Base-by-base conservation (phyloP, 1,284 basidiomycete species). In the Ganoderma resinaceum region DNA sequence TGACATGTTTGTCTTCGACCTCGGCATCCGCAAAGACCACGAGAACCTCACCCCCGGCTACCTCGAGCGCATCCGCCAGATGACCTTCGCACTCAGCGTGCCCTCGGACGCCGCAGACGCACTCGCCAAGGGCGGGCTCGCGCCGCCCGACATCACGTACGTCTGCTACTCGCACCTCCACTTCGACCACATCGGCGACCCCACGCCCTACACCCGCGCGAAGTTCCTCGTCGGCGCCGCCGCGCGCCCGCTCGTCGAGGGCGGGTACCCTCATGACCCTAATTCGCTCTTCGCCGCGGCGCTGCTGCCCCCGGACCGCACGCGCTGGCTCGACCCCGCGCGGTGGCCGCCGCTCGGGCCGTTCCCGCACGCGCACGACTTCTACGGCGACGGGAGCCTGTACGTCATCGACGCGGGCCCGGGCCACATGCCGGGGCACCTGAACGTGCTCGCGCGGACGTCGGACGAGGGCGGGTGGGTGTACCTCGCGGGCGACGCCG, bases 391-490 rank as follows among this genome's bases (percentile, higher is more conserved):
- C 70, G 89, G 88, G 1, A 85, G 83, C 68, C 71, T 88, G 46
- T 87, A 87, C 74, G 78, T 90, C 68, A 78, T 89, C 67, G 84
- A 89, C 70, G 82, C 87, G 3, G 58, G 63, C 29, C 83, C 86
- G 7, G 88, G 88, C 0, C 87, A 89, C 75, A 77, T 86, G 40
- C 75, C 80, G 0, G 87, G 88, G 0, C 87, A 89, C 73, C 68
- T 90, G 67, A 86, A 85, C 66, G 74, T 85, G 29, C 82, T 89
- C n/a, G 85, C 82, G 26, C 85, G 89, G 46, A 90, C 88, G 23
- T 87, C 86, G 6, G 49, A 80, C 14, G 82, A 86, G 61, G 87
- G 87, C 20, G 69, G 83, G 6, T 89, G 88, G 88, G 78, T 88
- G 23, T 86, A 83, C 70, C 80, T 90, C 35, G 87, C 80, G 3